phyloP scores from a whole-genome alignment of 2,329 filamentous ascomycete genomes.

The Zopfia rhizophila region DNA sequence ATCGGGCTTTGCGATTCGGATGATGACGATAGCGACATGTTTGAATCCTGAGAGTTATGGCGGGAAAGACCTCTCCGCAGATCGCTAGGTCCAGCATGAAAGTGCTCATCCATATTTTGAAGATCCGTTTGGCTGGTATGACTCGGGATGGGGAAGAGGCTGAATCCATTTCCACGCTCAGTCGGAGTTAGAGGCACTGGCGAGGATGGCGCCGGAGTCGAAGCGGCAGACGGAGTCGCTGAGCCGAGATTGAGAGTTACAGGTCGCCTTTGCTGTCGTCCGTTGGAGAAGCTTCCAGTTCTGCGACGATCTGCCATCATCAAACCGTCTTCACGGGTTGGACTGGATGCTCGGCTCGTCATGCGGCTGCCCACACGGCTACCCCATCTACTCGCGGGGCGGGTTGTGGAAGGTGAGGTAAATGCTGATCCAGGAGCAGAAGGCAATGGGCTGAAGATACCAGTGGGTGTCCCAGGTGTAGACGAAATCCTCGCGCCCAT shows the following conservation, averaged over 20 bases:
- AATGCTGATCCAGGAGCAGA: constrained; percentile 25
- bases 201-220: constrained; percentile 12
- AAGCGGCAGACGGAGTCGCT: constrained; percentile 10
- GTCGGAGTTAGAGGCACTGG: constrained; percentile 8
- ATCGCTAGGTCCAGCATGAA: constrained; percentile 11
- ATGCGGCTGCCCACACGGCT: constrained; percentile 24
- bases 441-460: constrained; percentile 22
- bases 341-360: constrained; percentile 25
- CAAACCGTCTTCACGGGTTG: constrained; percentile 17
- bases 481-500: constrained; percentile 6
- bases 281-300: constrained; percentile 10
- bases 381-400: constrained; percentile 23
- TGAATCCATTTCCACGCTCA: constrained; percentile 14
- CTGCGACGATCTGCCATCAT: not conserved
- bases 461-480: constrained; percentile 4
- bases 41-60: constrained; percentile 23
- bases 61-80: constrained; percentile 19
- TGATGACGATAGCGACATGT: constrained; percentile 11
- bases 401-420: constrained; percentile 24
- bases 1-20: not conserved
- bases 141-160: constrained; percentile 23
- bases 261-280: constrained; percentile 10
- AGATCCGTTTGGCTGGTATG: constrained; percentile 1
- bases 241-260: constrained; percentile 17
- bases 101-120: constrained; percentile 2